Base-by-base conservation (phyloP, 2,329 filamentous ascomycete genomes). In the Hypoxylon sp. region DNA sequence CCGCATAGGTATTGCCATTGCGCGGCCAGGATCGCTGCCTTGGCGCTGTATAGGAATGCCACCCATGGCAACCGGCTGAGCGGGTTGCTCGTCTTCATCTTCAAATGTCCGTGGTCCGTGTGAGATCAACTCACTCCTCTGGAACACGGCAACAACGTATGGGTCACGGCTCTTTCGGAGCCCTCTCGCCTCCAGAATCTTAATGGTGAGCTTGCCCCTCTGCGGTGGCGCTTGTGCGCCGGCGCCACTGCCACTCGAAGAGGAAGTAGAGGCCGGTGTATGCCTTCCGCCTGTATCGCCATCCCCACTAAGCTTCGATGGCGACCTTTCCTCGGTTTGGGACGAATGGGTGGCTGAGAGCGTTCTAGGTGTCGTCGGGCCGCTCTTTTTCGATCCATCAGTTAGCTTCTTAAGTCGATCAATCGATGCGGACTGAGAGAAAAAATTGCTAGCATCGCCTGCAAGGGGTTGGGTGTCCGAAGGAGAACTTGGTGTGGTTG, bases 1-100 rank as follows among this genome's bases (percentile, higher is more conserved):
- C 75, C 91, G 91, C 93, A 98, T 98, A 1, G 96, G 96, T 72
- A 99, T 98, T 32, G 94, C 93, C 90, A 98, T 95, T 14, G 94
- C 88, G 57, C 91, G 88, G 28, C 94, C 93, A 30, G 91, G 91
- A 74, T 97, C 93, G 77, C 93, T 96, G 63, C 90, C 91, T 68
- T 91, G 89, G 63, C 91, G 86, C 74, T 89, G 87, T 64, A 91
- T 90, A 0, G 88, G 83, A 62, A 90, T 84, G 28, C 87, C 85
- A 36, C 87, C 85, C 60, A 83, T 77, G 50, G 74, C 83, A 73
- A 82, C 87, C n/a, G 80, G 77, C 36, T 79, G 75, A 41, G 74
- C 76, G 23, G 82, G 70, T 63, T 85, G 76, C 60, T 90, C 88
- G 48, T 90, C 88, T 36, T 88, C 85, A 48, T 91, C 90, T 32